phyloP scores from a whole-genome alignment of 164 flowering plant species.

The Umbellularia californica region DNA sequence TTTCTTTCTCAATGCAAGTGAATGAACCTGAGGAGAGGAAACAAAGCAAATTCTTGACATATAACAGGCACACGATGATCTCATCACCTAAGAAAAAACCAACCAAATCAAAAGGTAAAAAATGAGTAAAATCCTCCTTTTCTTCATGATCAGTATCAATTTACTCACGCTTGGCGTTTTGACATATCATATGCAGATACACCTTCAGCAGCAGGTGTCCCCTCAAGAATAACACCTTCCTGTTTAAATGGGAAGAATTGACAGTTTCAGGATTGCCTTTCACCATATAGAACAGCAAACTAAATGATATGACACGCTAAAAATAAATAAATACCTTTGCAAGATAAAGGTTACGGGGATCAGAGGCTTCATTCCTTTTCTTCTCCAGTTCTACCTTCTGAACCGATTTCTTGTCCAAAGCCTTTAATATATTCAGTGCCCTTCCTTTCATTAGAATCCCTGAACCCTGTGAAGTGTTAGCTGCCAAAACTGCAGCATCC shows the following conservation, averaged over 20 bases:
- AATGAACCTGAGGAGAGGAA: neutral
- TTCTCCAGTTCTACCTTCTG: conserved; percentile 60
- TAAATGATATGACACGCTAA: neutral
- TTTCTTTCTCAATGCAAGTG: neutral
- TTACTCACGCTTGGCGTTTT: conserved; percentile 73
- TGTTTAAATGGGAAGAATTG: conserved; percentile 21
- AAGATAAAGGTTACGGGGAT: conserved; percentile 82
- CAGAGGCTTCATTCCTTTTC: conserved; percentile 51
- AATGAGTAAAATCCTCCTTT: neutral
- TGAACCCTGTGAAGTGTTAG: conserved; percentile 42
- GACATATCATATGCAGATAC: conserved; percentile 82
- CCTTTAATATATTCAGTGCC: conserved; percentile 66
- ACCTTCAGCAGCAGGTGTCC: conserved; percentile 93
- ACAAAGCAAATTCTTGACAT: neutral
- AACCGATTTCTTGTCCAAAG: conserved; percentile 85
- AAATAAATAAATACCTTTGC: conserved; percentile 49
- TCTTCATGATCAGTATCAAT: neutral
- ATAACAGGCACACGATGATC: neutral
- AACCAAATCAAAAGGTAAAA: neutral
- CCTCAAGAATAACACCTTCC: conserved; percentile 90
- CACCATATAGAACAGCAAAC: neutral
- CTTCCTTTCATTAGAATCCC: conserved; percentile 82
- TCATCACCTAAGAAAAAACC: neutral
- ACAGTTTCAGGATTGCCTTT: neutral
- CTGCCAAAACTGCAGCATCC: conserved; percentile 68